Base-by-base conservation (phyloP, 768 basidiomycete species). In the Leucocoprinus leucothites region DNA sequence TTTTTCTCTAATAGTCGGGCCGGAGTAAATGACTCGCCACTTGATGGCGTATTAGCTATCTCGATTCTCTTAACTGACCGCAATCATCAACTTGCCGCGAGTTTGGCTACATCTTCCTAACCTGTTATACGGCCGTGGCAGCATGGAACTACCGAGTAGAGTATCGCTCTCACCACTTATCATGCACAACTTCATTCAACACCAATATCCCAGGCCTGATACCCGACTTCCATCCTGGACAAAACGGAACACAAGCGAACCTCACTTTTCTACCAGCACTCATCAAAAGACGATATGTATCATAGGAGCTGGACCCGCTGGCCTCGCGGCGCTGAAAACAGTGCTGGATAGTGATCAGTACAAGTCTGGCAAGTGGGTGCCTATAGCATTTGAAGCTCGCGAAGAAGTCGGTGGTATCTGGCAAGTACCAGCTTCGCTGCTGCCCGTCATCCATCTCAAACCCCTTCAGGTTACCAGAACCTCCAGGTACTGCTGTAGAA, bases 301-400 rank as follows among this genome's bases (percentile, higher is more conserved):
- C 45, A 80, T 93, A 40, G 91, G 91, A 3, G 88, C 80, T 16
- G 91, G 91, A 11, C 76, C 89, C n/a, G 76, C 77, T 16, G 91
- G 92, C 6, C 76, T 94, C 0, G 86, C 82, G 21, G 77, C 82
- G 4, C 76, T 93, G 22, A 88, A 88, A 64, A 70, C 81, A 35
- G 68, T 91, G 56, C 69, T 79, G 8, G 84, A 91, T 43, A 75
- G 82, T 1, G 72, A 72, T 0, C 78, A 88, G 57, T 80, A 74
- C 67, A 78, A 79, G 65, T 61, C 69, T 19, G 82, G 84, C 0
- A 58, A 71, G n/a, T 94, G 92, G 91, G 68, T 67, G n/a, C 68
- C 82, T 2, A 69, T 74, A 3, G 81, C 76, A 1, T 89, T 83
- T 52, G 92, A 94, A 65, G 72, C 82, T 7, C 73, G 87, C 55